A percentile compares a stretch with the other conserved stretches of the same genome.
These are phyloP conservation scores for Murraya paniculata DNA, from an alignment of 345 rosid species.

Conservation along the genomic window DNA sequence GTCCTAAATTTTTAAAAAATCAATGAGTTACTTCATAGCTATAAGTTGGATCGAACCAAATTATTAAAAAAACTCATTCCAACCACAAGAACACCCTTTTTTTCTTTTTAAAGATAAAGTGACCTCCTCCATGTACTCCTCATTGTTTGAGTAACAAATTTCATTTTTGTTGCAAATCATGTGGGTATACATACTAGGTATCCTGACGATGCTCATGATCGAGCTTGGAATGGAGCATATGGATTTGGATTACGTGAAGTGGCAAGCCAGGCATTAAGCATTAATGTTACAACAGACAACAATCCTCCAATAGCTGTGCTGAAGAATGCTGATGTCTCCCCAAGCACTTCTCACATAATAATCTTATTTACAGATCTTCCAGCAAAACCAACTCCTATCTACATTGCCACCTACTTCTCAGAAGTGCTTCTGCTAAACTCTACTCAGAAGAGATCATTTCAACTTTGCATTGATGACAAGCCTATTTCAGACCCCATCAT, in stretches of 20 bases:
- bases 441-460: conserved; percentile 11
- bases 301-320: conserved; percentile 6
- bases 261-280: not conserved
- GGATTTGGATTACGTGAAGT: not conserved
- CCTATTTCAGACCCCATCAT: not conserved
- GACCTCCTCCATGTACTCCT: too few species aligned
- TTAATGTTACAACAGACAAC: conserved; percentile 2
- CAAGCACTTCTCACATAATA: not conserved
- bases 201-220: conserved; percentile 23
- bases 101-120: too few species aligned
- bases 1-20: too few species aligned
- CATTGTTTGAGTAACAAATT: too few species aligned
- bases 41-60: too few species aligned
- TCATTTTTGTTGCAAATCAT: not conserved
- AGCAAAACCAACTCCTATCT: not conserved
- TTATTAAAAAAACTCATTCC: too few species aligned
- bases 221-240: conserved; percentile 18
- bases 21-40: too few species aligned
- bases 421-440: conserved; percentile 5
- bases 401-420: conserved; percentile 17
- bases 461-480: conserved; percentile 2
- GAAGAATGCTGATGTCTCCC: conserved; percentile 3
- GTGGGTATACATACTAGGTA: not conserved
- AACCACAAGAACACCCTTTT: too few species aligned
- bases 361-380: not conserved